Evolutionary conservation across 768 basidiomycete genomes (phyloP).

Genomic region (Vararia minispora): DNA sequence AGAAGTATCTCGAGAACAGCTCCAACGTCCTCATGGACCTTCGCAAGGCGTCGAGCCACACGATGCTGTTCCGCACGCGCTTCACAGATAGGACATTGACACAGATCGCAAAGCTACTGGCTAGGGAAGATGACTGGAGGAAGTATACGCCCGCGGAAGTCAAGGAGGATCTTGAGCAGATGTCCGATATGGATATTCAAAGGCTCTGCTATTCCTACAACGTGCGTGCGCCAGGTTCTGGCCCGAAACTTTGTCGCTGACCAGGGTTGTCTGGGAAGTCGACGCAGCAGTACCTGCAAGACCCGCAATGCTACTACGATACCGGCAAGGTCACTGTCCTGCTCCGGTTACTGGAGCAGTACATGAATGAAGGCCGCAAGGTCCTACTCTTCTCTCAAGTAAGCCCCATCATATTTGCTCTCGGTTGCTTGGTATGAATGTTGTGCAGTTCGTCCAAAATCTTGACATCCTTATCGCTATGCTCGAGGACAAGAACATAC

Average conservation of each 20-base stretch:
- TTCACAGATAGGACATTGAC: conserved; percentile 72
- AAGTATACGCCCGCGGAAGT: conserved; percentile 76
- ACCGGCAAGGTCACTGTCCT: conserved; percentile 82
- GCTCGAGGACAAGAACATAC: conserved; percentile 57
- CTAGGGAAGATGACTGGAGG: conserved; percentile 90
- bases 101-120: conserved; percentile 65
- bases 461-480: conserved; percentile 86
- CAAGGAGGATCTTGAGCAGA: conserved; percentile 95
- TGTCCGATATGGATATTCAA: conserved; percentile 96
- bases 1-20: conserved; percentile 67
- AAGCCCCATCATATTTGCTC: conserved; percentile 11
- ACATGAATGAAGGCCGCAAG: conserved; percentile 60
- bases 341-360: conserved; percentile 57
- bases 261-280: conserved; percentile 37
- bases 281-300: conserved; percentile 62
- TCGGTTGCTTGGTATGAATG: not conserved
- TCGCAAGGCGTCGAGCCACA: conserved; percentile 92
- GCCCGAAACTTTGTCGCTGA: too few species aligned
- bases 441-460: conserved; percentile 80
- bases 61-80: conserved; percentile 84
- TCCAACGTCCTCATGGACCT: conserved; percentile 96
- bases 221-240: conserved; percentile 42
- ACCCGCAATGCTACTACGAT: conserved; percentile 66
- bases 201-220: conserved; percentile 78
- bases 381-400: conserved; percentile 94